Evolutionary conservation across 345 rosid genomes (phyloP), one percentile per base, ranked within the genome.

Genomic region (Eucalyptus polyanthemos): DNA sequence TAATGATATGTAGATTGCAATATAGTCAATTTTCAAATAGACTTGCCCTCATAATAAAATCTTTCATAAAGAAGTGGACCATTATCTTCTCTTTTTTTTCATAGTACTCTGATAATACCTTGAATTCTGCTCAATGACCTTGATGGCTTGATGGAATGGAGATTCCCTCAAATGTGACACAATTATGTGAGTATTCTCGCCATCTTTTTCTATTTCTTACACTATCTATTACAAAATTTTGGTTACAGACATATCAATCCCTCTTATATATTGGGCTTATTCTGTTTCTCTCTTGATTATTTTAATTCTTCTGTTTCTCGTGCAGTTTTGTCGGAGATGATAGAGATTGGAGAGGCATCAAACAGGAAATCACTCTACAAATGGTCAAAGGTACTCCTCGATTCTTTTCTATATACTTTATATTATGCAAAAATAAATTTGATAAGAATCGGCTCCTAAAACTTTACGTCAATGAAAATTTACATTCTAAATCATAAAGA

Each of bases 1-100:
- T 11, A 21, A 76, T 37, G 15, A 76, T 76, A 72, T 1, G 83
- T 76, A 37, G 15, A 19, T 6, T 72, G 83, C 83, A 10, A 4
- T 10, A 10, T 37, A 37, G 0, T 37, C 0, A 72, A 37, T 37
- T 72, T 72, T 51, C 25, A 9, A 34, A 1, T 31, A 0, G 44
- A 72, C 81, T 37, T 34, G 47, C 47, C 83, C 47, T 0, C 83
- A 21, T 37, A 37, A 0, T 37, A 76, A 2, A 76, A 76, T 37
- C 83, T 37, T 76, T 76, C 83, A 37, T 13, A 76, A 76, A 76
- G 83, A 37, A 76, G 47, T 76, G 6, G 45, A 37, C 83, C 47
- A 37, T 10, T 11, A 44, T 44, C 45, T 44, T 44, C 45, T 5
- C n/a, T 40, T 3, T 34, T 72, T 72, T 72, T 11, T 72, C 8